Conservation (phyloP, 768 basidiomycete genomes). For the Lactarius akahatsu region DNA sequence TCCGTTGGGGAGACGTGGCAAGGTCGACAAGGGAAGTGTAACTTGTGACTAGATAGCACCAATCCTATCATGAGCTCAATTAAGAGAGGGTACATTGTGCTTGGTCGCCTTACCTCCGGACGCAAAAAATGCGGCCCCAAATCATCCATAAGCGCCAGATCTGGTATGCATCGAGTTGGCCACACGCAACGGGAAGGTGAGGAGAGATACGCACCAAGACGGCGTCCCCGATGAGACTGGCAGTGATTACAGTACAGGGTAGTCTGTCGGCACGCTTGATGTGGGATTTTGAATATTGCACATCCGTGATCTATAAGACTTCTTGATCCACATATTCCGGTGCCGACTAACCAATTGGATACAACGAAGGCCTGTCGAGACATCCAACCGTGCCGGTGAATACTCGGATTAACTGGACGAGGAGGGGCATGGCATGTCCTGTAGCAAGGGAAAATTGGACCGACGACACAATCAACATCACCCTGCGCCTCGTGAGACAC, state of each 20-base stretch:
- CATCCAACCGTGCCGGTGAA: neutral
- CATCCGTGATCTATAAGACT: conserved; percentile 20
- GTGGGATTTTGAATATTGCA: neutral
- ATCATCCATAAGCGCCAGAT: conserved; percentile 27
- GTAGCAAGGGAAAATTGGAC: conserved; percentile 15
- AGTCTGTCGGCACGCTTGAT: neutral
- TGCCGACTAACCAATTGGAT: neutral
- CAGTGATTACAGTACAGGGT: neutral
- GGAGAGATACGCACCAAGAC: conserved; percentile 10
- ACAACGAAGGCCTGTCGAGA: neutral
- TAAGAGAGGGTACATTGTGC: too few relatives aligned
- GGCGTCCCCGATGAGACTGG: conserved; percentile 17
- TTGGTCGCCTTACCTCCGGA: conserved; percentile 1
- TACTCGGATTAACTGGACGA: conserved; percentile 16
- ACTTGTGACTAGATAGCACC: neutral
- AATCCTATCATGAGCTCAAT: too few relatives aligned
- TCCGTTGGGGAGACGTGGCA: neutral
- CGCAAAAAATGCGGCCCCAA: conserved; percentile 16
- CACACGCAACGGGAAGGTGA: neutral
- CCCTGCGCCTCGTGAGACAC: conserved; percentile 1
- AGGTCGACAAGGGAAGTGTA: conserved; percentile 14
- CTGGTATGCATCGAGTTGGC: neutral
- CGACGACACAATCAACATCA: conserved; percentile 12
- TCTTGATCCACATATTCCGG: conserved; percentile 16
- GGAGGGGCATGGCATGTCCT: conserved; percentile 11